Base-by-base conservation (phyloP, 306 rosid genomes). In the Castanea mollissima region DNA sequence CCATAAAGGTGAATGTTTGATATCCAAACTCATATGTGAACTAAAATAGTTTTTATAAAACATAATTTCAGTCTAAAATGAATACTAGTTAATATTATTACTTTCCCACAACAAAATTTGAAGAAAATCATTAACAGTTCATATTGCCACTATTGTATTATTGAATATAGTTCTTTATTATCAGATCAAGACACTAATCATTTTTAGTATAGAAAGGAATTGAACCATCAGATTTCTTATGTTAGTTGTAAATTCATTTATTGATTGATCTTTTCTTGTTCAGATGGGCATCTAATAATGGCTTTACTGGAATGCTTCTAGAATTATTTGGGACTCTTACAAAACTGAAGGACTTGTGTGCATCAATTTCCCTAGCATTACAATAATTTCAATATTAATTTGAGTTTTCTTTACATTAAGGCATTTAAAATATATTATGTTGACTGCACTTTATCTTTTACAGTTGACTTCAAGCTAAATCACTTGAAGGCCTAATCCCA, bases 201-300 rank as follows among this genome's bases (percentile, higher is more conserved):
- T 38, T 38, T 38, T 38, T 38, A 0, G 3, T 8, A 0, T 38
- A 38, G 2, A 0, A 0, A 38, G 0, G 0, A 38, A 38, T 7
- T 38, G 46, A 38, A 38, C 11, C 46, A 38, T 38, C 0, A 38
- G 11, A 38, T 38, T 10, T 38, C 46, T 9, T 14, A 5, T 64
- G 13, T 6, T 44, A 63, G 58, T 54, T 14, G 20, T 6, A 44
- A 55, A 44, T 60, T 64, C 41, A 55, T 38, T 20, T 34, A 20
- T 25, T 12, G 44, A 32, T 19, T 35, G 5, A 34, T 14, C 18
- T 51, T 63, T 49, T 38, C 44, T 23, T 74, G 62, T 81, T 74
- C 77, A 81, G 73, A 19, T 85, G 88, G 85, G 83, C 85, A 25
- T 85, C 88, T 85, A 78, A 85, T 64, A 85, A 81, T 77, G 75